These are phyloP conservation scores for Novymonas esmeraldas DNA, from an alignment of 208 protist species.

Conservation along the genomic window DNA sequence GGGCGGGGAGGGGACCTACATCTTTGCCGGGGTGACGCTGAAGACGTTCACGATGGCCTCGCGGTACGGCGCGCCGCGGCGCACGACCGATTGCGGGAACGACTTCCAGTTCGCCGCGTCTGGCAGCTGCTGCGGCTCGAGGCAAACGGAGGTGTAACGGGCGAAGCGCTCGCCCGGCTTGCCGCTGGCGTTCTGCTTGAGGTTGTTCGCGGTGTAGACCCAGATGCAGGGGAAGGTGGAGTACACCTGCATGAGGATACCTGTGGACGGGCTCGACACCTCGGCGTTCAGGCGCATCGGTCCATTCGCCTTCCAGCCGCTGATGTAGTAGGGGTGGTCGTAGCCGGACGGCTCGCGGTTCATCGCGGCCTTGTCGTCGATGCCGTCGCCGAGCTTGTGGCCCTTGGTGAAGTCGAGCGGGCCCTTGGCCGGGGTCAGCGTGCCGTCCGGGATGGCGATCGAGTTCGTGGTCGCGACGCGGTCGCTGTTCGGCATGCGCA, in stretches of 20 bases:
- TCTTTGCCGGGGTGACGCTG: slow-evolving; percentile 25
- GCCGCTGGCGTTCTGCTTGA: slow-evolving; percentile 36
- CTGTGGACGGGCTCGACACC: slow-evolving; percentile 33
- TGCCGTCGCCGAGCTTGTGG: slow-evolving; percentile 35
- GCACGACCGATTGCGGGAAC: slow-evolving; percentile 39
- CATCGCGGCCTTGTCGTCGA: slow-evolving; percentile 26
- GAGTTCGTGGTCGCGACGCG: slow-evolving; percentile 34
- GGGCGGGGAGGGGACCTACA: no score
- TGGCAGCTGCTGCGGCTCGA: slow-evolving; percentile 62
- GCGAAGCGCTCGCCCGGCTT: slow-evolving; percentile 38
- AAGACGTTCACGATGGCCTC: slow-evolving; percentile 62
- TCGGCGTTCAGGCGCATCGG: slow-evolving; percentile 33
- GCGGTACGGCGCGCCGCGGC: slow-evolving; percentile 48
- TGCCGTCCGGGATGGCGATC: slow-evolving; percentile 40
- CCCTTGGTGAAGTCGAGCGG: slow-evolving; percentile 44
- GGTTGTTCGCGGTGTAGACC: slow-evolving; percentile 69
- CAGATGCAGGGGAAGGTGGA: slow-evolving; percentile 50
- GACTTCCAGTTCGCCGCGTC: slow-evolving; percentile 42
- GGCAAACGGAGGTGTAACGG: slow-evolving; percentile 36
- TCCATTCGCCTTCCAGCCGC: slow-evolving; percentile 28
- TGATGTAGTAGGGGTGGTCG: slow-evolving; percentile 46
- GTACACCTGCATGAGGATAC: slow-evolving; percentile 51
- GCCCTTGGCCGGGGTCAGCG: slow-evolving; percentile 22
- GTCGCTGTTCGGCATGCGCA: slow-evolving; percentile 36
- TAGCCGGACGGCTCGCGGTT: slow-evolving; percentile 56